Conservation (phyloP, 2,329 filamentous ascomycete species). For the Colletotrichum plurivorum region DNA sequence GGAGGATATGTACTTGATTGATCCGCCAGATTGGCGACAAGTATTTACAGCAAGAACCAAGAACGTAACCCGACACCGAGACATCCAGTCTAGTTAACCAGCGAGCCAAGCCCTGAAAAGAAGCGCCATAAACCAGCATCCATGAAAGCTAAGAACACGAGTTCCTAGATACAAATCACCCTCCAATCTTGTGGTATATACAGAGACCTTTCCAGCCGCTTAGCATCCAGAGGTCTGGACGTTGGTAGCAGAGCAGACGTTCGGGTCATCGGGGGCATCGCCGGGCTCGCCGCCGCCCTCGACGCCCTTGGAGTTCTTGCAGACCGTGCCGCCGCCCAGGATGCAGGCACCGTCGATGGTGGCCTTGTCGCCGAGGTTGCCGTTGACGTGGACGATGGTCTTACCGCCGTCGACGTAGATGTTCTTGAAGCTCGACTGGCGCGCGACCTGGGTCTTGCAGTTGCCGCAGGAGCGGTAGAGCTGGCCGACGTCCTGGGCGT, state of each 20-base stretch:
- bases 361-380: slow-evolving; percentile 47
- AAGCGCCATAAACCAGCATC: background rate
- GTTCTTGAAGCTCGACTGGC: slow-evolving; percentile 46
- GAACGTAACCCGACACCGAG: slow-evolving; percentile 3
- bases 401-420: slow-evolving; percentile 53
- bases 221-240: slow-evolving; percentile 37
- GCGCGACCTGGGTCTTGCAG: slow-evolving; percentile 29
- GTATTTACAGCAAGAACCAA: slow-evolving; percentile 26
- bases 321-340: slow-evolving; percentile 25
- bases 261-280: slow-evolving; percentile 22
- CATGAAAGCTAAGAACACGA: background rate
- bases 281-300: slow-evolving; percentile 52
- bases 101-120: background rate
- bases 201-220: background rate
- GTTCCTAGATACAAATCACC: background rate
- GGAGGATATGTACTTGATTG: slow-evolving; percentile 28
- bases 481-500: slow-evolving; percentile 55
- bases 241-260: slow-evolving; percentile 16
- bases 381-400: slow-evolving; percentile 49
- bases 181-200: background rate
- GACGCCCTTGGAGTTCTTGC: slow-evolving; percentile 51
- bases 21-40: background rate
- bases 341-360: slow-evolving; percentile 40
- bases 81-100: background rate
- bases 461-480: slow-evolving; percentile 64